Base-by-base conservation (phyloP, 1,284 basidiomycete genomes). In the Naganishia albida region DNA sequence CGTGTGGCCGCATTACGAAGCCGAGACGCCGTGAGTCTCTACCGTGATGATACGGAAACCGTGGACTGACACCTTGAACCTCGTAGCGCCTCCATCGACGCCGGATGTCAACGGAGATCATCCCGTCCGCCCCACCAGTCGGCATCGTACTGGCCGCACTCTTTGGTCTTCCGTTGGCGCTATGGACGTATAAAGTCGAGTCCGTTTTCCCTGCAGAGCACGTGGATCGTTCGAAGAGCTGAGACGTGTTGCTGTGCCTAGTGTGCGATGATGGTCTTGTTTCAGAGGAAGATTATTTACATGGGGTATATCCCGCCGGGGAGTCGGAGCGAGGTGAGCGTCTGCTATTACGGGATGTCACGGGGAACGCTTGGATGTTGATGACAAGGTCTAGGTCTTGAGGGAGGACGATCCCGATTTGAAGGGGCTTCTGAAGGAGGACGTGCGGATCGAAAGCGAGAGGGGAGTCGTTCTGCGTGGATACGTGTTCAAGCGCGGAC, bases 231-330 rank as follows among this genome's bases (percentile, higher is more conserved):
- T n/a, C n/a, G n/a, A n/a, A n/a, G n/a, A n/a, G n/a, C 12, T 15
- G 28, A 30, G 16, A 39, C 23, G 25, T 62, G 25, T 20, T 1
- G 52, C 13, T 16, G 15, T 42, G 13, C 8, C 8, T 67, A 84
- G 83, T 83, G 82, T 67, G 46, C 81, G 2, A 80, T 83, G 77
- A 78, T 85, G 74, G 73, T 83, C 8, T 10, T 83, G 0, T 83
- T 85, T 62, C 83, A 84, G 68, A 75, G 83, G 6, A 82, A 80
- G 64, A 80, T 84, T 38, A 83, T 85, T 13, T 84, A 85, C 72
- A 82, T 85, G 80, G 83, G 82, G 0, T 83, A 83, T 62, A 78
- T 78, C 0, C 83, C 83, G 2, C 75, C 79, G 0, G 82, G 80
- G 16, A 76, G 81, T 12, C 75, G 82, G 18, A 72, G 70, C 13